Base-by-base conservation (phyloP, 176 grass and related monocot genomes). In the Phyllostachys edulis region DNA sequence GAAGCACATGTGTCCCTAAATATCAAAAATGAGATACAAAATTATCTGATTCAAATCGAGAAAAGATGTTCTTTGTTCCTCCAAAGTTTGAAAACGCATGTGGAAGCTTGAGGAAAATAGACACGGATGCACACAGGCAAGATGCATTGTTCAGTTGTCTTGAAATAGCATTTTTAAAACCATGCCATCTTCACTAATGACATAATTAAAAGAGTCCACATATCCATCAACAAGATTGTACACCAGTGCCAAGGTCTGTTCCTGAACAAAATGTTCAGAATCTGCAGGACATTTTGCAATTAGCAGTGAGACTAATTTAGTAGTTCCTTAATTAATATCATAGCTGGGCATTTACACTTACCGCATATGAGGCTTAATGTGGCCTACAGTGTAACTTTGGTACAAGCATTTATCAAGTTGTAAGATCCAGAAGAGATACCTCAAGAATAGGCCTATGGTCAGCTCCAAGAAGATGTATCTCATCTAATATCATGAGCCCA, bases 321-420 rank as follows among this genome's bases (percentile, higher is more conserved):
- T 5, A 76, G 52, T 40, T 51, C 12, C 47, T n/a, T 80, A 29
- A 69, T 59, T 80, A 29, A 69, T 65, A 77, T 34, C 70, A 80
- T 42, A 84, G 24, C 51, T 80, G 29, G 36, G 16, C 68, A 67
- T 73, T 46, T 79, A 71, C 16, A 69, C 29, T 78, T 92, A 99
- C 96, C 96, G 81, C 87, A 94, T 90, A 99, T 90, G 69, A 99
- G 86, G 88, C 87, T 90, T 83, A n/a, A n/a, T n/a, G n/a, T n/a
- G n/a, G n/a, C n/a, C n/a, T n/a, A n/a, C n/a, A n/a, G n/a, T n/a
- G n/a, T n/a, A n/a, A n/a, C n/a, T n/a, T n/a, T n/a, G n/a, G n/a
- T n/a, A n/a, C n/a, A n/a, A n/a, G n/a, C n/a, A n/a, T n/a, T n/a
- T n/a, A n/a, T n/a, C n/a, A n/a, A n/a, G n/a, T n/a, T n/a, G n/a